These are phyloP conservation scores for Aspergillus texensis DNA, from an alignment of 2,329 filamentous ascomycete genomes.

Conservation along the genomic window DNA sequence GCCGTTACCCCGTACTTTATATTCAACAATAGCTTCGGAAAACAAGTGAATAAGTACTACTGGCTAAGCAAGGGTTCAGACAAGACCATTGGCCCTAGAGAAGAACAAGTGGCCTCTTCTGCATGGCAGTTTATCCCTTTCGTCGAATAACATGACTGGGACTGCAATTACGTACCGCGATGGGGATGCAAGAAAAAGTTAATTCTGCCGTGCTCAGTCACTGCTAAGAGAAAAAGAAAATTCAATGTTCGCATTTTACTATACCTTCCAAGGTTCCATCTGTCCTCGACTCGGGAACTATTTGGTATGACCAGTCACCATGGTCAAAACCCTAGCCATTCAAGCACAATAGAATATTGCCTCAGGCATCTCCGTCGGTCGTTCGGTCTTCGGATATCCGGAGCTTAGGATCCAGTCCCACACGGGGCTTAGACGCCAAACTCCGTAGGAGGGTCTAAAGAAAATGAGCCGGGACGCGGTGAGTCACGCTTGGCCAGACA, in stretches of 20 bases:
- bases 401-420: not conserved
- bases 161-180: not conserved
- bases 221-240: not conserved
- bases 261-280: no score
- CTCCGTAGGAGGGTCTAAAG: slow-evolving; percentile 8
- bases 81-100: not conserved
- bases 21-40: not conserved
- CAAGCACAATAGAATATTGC: not conserved
- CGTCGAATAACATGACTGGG: not conserved
- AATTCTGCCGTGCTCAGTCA: not conserved
- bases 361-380: slow-evolving; percentile 1
- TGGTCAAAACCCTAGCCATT: not conserved
- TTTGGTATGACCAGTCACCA: not conserved
- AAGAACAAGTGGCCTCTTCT: not conserved
- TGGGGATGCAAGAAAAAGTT: not conserved
- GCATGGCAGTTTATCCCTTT: slow-evolving; percentile 1
- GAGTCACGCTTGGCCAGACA: slow-evolving; percentile 7
- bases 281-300: not conserved
- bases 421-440: slow-evolving; percentile 7
- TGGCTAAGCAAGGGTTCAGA: not conserved
- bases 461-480: slow-evolving; percentile 13
- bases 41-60: not conserved
- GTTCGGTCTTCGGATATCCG: slow-evolving; percentile 6
- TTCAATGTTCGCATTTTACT: not conserved
- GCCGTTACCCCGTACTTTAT: not conserved